Evolutionary conservation across 2,329 filamentous ascomycete genomes (phyloP), one percentile per base, ranked within the genome.

Genomic region (Penicillium palitans): DNA sequence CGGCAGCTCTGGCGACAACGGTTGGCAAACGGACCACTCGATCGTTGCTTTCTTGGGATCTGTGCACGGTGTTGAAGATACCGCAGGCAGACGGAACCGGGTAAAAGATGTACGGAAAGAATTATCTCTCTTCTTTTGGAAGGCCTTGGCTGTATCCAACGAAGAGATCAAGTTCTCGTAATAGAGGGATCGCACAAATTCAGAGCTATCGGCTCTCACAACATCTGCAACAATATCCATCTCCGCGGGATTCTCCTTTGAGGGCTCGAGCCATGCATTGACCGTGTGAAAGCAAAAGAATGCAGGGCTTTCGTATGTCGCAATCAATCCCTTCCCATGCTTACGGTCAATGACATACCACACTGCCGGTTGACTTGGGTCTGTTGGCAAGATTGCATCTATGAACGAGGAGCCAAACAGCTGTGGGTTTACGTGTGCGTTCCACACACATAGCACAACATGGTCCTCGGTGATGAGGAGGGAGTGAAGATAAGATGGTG

Each of bases 241-340:
- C 6, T 66, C 53, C 2, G 76, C 72, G 0, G 68, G 59, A 0
- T 67, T 62, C 2, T 68, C 52, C 27, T 71, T 53, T 0, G 73
- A 77, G 0, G 72, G 65, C 61, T 90, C 83, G 67, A 93, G 89
- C 70, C 87, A 95, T 0, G 90, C 84, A 65, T 96, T 96, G 69
- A 91, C 79, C 0, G 84, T 85, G 74, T 96, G 91, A 72, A 96
- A 96, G 73, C 86, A 88, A 78, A 93, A 96, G 47, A 87, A 87
- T 0, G 89, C 83, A 0, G 84, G 81, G 17, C 84, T 88, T 19
- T 87, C 82, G 67, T 89, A 93, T 2, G 81, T 84, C 8, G 85
- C 87, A 0, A 95, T 81, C 0, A 95, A 76, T 0, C 90, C 90
- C 48, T 80, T 80, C 4, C 80, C 82, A 79, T 74, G 4, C 70